These are phyloP conservation scores for Suhomyces coccinellae DNA, from an alignment of 1,139 yeast genomes.

Conservation along the genomic window DNA sequence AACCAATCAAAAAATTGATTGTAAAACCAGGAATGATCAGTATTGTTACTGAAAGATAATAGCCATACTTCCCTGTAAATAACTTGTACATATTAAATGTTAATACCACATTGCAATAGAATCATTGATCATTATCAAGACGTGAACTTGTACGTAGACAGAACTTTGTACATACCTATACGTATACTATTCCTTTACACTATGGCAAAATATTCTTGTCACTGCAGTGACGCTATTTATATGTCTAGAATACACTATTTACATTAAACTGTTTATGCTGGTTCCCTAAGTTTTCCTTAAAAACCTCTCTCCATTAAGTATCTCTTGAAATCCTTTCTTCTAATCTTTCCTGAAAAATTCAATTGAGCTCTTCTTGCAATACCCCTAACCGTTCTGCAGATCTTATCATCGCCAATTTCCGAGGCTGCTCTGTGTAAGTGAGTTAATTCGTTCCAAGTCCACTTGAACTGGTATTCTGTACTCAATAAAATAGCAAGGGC, in stretches of 20 bases:
- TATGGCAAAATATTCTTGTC: too few relatives aligned
- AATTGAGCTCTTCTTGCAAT: constrained; percentile 33
- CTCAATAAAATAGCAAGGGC: constrained; percentile 69
- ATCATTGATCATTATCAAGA: too few relatives aligned
- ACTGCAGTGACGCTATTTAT: constrained; percentile 1
- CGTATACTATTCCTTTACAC: not conserved
- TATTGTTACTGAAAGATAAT: constrained; percentile 18
- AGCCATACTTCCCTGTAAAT: not conserved
- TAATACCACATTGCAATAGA: too few relatives aligned
- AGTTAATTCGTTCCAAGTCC: constrained; percentile 65
- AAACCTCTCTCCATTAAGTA: constrained; percentile 37
- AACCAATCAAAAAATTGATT: constrained; percentile 22
- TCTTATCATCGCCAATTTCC: constrained; percentile 48
- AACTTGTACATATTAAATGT: constrained; percentile 2
- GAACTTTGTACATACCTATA: too few relatives aligned
- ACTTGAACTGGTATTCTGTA: constrained; percentile 66
- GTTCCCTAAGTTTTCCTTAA: constrained; percentile 13
- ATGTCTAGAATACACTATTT: constrained; percentile 19
- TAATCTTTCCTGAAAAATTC: constrained; percentile 42
- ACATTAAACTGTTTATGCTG: constrained; percentile 3
- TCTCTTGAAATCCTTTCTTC: constrained; percentile 32
- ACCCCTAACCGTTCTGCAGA: constrained; percentile 38
- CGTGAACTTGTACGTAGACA: too few relatives aligned
- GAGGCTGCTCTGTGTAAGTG: constrained; percentile 49
- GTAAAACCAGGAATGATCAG: constrained; percentile 33